phyloP scores from a whole-genome alignment of 345 rosid species.

The Citrus maxima region DNA sequence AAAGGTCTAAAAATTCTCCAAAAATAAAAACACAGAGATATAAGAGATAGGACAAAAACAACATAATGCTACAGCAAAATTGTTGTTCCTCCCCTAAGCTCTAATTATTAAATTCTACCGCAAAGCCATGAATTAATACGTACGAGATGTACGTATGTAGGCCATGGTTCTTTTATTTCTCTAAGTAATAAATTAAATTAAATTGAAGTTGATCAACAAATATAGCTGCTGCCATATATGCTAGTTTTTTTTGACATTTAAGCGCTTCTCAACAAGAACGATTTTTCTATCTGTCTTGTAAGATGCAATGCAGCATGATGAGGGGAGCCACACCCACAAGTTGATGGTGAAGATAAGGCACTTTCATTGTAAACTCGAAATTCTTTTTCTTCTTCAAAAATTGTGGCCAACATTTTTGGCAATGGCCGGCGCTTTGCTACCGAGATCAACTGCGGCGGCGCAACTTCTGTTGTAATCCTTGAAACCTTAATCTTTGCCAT shows the following conservation, averaged over 20 bases:
- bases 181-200: neutral
- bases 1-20: neutral
- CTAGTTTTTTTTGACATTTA: neutral
- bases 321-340: neutral
- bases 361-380: constrained; percentile 4
- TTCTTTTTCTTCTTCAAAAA: constrained; percentile 47
- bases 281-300: neutral
- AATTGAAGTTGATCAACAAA: neutral
- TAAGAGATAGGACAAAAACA: neutral
- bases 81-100: constrained; percentile 1
- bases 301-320: neutral
- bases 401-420: constrained; percentile 40
- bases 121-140: neutral
- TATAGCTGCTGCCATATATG: neutral
- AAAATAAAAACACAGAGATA: neutral
- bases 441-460: constrained; percentile 38
- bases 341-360: neutral
- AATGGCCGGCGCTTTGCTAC: constrained; percentile 33
- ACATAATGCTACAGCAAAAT: neutral
- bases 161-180: neutral
- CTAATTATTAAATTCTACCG: neutral
- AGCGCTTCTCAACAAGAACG: neutral
- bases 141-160: neutral
- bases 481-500: constrained; percentile 20
- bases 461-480: constrained; percentile 48